Evolutionary conservation across 208 protist genomes (phyloP), one percentile per base, ranked within the genome.

Genomic region (Acanthamoeba rhysodes): DNA sequence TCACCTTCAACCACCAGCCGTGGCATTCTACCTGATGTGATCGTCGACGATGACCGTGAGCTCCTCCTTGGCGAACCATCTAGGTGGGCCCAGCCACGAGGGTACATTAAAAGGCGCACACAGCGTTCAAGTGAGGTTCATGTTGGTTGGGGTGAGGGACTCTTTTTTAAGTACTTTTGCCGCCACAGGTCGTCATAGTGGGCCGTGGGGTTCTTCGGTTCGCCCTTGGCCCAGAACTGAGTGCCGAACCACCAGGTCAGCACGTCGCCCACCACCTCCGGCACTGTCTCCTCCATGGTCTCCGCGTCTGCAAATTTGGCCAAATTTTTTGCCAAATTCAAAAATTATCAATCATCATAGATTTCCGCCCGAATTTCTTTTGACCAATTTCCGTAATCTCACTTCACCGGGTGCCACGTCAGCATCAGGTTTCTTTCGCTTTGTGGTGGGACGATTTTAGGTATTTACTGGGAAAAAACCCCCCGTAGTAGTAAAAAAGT

Each of bases 111-210:
- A 41, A 41, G 37, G 37, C 37, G 37, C 34, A 48, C 74, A 3
- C 0, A 48, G 12, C 24, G 29, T 55, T 0, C 32, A 82, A 82
- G 34, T 76, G 68, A 24, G 22, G 34, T 10, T 66, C 59, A 57
- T 14, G 9, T 16, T 37, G 66, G 22, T 6, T 34, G 29, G 18
- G 66, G 29, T n/a, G n/a, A n/a, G n/a, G n/a, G n/a, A n/a, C n/a
- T n/a, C n/a, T n/a, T n/a, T n/a, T n/a, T n/a, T 72, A 6, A 72
- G 66, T 18, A 80, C 41, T 64, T 68, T 74, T 93, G 62, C 27
- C 87, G 55, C 87, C 87, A 93, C 32, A 93, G 24, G 87, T 93
- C 87, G 41, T 93, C 87, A 29, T 93, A 93, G 62, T 93, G 87
- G 34, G 87, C 53, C 0, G 87, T 93, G 18, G 87, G 87, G 34